These are phyloP conservation scores for Sanghuangporus sanghuang DNA, from an alignment of 1,284 basidiomycete species.

Conservation along the genomic window DNA sequence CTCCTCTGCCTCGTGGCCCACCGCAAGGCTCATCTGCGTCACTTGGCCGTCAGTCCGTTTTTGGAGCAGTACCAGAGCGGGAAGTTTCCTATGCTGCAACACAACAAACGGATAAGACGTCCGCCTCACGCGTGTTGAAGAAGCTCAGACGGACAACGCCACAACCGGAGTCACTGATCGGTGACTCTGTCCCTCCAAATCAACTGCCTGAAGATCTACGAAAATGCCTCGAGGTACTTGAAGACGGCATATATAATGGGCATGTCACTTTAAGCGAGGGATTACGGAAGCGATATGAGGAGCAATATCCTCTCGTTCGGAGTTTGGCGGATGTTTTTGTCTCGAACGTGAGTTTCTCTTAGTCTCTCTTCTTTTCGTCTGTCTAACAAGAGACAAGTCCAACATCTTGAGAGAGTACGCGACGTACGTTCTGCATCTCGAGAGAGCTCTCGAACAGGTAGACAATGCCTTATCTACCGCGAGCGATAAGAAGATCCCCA, in stretches of 20 bases:
- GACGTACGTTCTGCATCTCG: constrained; percentile 87
- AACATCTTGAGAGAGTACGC: constrained; percentile 90
- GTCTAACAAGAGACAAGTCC: constrained; percentile 47
- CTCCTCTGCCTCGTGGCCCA: constrained; percentile 56
- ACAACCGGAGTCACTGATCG: constrained; percentile 39
- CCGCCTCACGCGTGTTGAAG: constrained; percentile 49
- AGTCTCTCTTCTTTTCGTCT: constrained; percentile 11
- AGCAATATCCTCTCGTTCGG: constrained; percentile 88
- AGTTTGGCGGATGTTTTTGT: constrained; percentile 92
- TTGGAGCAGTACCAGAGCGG: constrained; percentile 37
- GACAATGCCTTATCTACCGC: constrained; percentile 72
- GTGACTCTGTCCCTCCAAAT: constrained; percentile 59
- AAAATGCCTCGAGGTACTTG: constrained; percentile 80
- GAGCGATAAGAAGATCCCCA: constrained; percentile 61
- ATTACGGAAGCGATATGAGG: constrained; percentile 82
- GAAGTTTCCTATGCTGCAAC: constrained; percentile 22
- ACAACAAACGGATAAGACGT: constrained; percentile 31
- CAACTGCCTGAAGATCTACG: constrained; percentile 83
- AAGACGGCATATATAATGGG: constrained; percentile 79
- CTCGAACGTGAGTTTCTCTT: constrained; percentile 64
- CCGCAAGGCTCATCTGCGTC: constrained; percentile 60
- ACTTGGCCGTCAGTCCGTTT: constrained; percentile 55
- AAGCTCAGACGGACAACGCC: constrained; percentile 64
- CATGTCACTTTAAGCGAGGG: constrained; percentile 80
- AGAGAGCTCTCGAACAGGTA: constrained; percentile 82